Evolutionary conservation across 2,329 filamentous ascomycete genomes (phyloP).

Genomic region (Domatiomyces globalis): DNA sequence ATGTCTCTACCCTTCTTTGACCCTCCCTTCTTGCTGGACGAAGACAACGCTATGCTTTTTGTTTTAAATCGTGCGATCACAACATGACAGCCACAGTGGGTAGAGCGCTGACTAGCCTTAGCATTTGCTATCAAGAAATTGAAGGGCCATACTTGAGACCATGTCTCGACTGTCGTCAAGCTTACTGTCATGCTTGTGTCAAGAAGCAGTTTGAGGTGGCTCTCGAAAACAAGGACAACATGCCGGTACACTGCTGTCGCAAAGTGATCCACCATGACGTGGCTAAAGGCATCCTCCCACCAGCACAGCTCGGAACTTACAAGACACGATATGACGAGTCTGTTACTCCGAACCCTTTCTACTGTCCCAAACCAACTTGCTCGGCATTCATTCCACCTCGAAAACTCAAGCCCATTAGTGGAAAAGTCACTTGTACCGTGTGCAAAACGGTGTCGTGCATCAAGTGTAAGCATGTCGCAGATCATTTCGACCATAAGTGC

Average conservation of each 20-base stretch:
- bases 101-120: too few relatives aligned
- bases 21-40: too few relatives aligned
- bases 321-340: constrained; percentile 36
- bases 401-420: constrained; percentile 13
- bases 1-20: too few relatives aligned
- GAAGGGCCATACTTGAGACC: constrained; percentile 6
- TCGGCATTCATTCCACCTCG: constrained; percentile 34
- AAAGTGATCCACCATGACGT: constrained; percentile 30
- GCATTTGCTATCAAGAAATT: too few relatives aligned
- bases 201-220: constrained; percentile 7
- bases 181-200: constrained; percentile 11
- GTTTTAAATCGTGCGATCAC: too few relatives aligned
- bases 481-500: constrained; percentile 19
- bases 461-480: constrained; percentile 30
- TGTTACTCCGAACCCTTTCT: constrained; percentile 31
- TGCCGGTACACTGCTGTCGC: constrained; percentile 27
- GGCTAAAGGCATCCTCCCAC: constrained; percentile 23
- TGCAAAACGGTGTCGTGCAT: constrained; percentile 32
- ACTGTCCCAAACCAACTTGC: constrained; percentile 36
- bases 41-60: too few relatives aligned
- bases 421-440: constrained; percentile 29
- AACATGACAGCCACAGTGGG: too few relatives aligned
- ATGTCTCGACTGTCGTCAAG: constrained; percentile 8
- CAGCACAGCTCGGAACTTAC: constrained; percentile 26
- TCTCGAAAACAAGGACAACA: constrained; percentile 6